Base-by-base conservation (phyloP, 2,329 filamentous ascomycete genomes). In the Beauveria brongniartii region DNA sequence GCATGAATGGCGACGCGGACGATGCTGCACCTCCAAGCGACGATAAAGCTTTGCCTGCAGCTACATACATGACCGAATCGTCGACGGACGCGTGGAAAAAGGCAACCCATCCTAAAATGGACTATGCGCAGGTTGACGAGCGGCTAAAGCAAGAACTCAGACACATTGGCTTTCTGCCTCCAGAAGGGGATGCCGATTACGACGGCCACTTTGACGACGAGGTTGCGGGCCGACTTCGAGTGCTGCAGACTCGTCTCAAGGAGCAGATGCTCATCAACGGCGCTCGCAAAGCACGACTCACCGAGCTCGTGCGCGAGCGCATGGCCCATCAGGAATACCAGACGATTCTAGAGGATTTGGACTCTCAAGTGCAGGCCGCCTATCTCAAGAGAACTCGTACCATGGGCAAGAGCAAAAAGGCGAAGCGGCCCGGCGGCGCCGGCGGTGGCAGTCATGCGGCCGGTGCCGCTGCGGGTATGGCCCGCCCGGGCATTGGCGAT, bases 291-390 rank as follows among this genome's bases (percentile, higher is more conserved):
- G 82, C 91, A 7, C 85, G 92, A 2, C 80, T 99, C 12, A 86
- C 91, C 1, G 92, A 97, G 43, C 82, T 97, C 30, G 91, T 94
- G 8, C 89, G 92, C 67, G 92, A 96, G 72, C 87, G 91, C 65
- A 93, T 99, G 85, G 94, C 94, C 0, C 88, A 94, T 75, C 94
- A 99, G 71, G 94, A 99, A 72, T 99, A 96, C 78, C 89, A 88
- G 72, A 97, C 92, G 61, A 99, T 99, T 67, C 88, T 95, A 55
- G 94, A 99, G 71, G 94, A 99, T 72, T 86, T 99, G 24, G 94
- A 99, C 78, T 86, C 87, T 47, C 94, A 97, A 72, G 92, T 97
- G 47, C 92, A 97, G 70, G 88, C 91, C 56, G 93, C 94, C 3
- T 99, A 97, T 70, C 86, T 96, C 50, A 99, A 99, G 77, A 89